Conservation (phyloP, 192 early-diverging fungal species). For the Rhizophagus prolifer region DNA sequence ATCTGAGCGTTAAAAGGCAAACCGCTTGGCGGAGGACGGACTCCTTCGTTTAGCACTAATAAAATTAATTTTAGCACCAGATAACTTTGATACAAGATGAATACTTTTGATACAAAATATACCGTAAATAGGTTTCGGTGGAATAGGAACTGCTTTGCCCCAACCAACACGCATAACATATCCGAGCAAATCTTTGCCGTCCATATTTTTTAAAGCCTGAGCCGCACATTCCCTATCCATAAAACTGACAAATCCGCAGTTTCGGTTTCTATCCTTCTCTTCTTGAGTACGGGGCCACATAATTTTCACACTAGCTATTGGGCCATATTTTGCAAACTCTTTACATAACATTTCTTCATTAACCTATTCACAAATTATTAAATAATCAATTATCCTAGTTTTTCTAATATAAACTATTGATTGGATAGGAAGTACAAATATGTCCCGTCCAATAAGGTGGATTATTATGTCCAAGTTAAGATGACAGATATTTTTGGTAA, state of each 20-base stretch:
- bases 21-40: constrained; percentile 38
- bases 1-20: constrained; percentile 67
- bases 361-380: constrained; percentile 28
- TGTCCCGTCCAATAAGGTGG: too few species aligned
- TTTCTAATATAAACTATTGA: neutral
- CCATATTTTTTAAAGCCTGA: constrained; percentile 68
- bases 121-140: constrained; percentile 72
- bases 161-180: constrained; percentile 72
- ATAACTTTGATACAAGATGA: neutral
- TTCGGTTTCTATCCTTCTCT: constrained; percentile 73
- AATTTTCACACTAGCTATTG: constrained; percentile 89
- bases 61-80: neutral
- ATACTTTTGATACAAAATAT: constrained; percentile 11
- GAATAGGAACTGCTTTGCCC: constrained; percentile 80
- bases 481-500: too few species aligned
- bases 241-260: constrained; percentile 89
- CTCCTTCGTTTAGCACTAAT: constrained; percentile 38
- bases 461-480: too few species aligned
- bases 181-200: constrained; percentile 63
- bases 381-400: neutral
- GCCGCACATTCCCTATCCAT: constrained; percentile 76
- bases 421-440: too few species aligned
- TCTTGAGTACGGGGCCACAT: constrained; percentile 94
- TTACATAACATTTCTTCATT: constrained; percentile 72
- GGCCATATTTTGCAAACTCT: constrained; percentile 78